phyloP scores from a whole-genome alignment of 768 basidiomycete genomes.

The Stropharia rugosoannulata region DNA sequence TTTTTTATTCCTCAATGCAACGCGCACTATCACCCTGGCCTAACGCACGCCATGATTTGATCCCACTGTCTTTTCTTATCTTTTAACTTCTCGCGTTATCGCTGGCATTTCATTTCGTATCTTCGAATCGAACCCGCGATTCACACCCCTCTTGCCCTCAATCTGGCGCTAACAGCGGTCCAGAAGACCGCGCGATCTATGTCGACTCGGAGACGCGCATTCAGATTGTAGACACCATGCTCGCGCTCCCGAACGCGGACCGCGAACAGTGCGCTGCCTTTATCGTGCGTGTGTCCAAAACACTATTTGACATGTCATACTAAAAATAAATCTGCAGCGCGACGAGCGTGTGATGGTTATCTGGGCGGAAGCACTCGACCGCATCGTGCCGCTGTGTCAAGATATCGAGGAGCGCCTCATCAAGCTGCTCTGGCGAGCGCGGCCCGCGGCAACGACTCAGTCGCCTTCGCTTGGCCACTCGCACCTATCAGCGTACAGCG shows the following conservation, averaged over 20 bases:
- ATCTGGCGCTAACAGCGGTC: slow-evolving; percentile 33
- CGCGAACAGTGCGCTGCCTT: slow-evolving; percentile 90
- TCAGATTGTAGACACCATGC: slow-evolving; percentile 79
- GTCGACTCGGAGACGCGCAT: slow-evolving; percentile 85
- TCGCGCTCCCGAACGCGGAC: slow-evolving; percentile 74
- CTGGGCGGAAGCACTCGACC: slow-evolving; percentile 81
- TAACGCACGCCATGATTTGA: background rate
- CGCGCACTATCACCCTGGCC: background rate
- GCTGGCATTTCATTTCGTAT: background rate
- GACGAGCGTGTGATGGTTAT: slow-evolving; percentile 84
- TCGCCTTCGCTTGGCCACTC: slow-evolving; percentile 5
- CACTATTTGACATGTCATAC: background rate
- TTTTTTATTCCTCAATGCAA: background rate
- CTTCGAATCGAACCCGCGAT: too few species aligned
- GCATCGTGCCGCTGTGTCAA: slow-evolving; percentile 68
- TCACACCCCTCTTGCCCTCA: background rate
- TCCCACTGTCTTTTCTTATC: background rate
- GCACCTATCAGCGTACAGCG: background rate
- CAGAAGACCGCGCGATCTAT: slow-evolving; percentile 59
- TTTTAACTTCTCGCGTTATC: background rate
- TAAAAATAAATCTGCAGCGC: slow-evolving; percentile 39
- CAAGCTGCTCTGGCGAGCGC: slow-evolving; percentile 72
- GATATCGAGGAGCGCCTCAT: slow-evolving; percentile 81
- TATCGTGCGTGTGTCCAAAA: slow-evolving; percentile 45
- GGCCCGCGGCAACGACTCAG: slow-evolving; percentile 23